phyloP scores from a whole-genome alignment of 2,329 filamentous ascomycete species.

The Rasamsonia emersonii region DNA sequence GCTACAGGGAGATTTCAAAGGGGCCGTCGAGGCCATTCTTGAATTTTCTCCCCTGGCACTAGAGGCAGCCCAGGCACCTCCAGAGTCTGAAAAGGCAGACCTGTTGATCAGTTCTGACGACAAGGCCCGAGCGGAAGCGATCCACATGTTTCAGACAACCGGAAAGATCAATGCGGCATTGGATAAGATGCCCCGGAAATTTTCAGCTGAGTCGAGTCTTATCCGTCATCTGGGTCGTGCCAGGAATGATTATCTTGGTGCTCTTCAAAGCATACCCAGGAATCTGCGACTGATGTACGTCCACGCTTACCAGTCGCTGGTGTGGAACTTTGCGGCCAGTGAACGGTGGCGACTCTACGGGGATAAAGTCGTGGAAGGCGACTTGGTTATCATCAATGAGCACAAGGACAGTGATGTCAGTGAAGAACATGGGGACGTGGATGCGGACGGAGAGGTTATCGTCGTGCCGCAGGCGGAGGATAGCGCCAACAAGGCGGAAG shows the following conservation, averaged over 20 bases:
- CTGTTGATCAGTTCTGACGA: slow-evolving; percentile 63
- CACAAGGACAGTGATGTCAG: slow-evolving; percentile 41
- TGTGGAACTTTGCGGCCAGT: slow-evolving; percentile 84
- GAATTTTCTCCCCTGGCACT: slow-evolving; percentile 60
- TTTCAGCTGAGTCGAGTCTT: slow-evolving; percentile 68
- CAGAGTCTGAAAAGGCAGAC: slow-evolving; percentile 27
- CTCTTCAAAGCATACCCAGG: slow-evolving; percentile 69
- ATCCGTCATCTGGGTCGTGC: slow-evolving; percentile 61
- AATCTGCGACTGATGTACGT: slow-evolving; percentile 89
- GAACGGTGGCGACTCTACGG: slow-evolving; percentile 73
- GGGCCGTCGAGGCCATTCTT: slow-evolving; percentile 69
- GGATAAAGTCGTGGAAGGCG: slow-evolving; percentile 66
- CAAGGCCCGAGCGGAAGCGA: slow-evolving; percentile 65
- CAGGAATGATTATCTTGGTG: slow-evolving; percentile 66
- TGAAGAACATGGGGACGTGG: slow-evolving; percentile 34
- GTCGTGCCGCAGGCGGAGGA: slow-evolving; percentile 53
- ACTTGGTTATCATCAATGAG: slow-evolving; percentile 64
- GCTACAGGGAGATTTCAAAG: slow-evolving; percentile 70
- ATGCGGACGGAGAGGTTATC: slow-evolving; percentile 58
- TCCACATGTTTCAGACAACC: slow-evolving; percentile 61
- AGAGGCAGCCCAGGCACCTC: slow-evolving; percentile 42
- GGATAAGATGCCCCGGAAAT: slow-evolving; percentile 65
- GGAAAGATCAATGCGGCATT: slow-evolving; percentile 54
- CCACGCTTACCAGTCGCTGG: slow-evolving; percentile 88
- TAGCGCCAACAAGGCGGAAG: slow-evolving; percentile 44